Conservation (phyloP, 208 protist species). For the Dictyostelium gargantuum region DNA sequence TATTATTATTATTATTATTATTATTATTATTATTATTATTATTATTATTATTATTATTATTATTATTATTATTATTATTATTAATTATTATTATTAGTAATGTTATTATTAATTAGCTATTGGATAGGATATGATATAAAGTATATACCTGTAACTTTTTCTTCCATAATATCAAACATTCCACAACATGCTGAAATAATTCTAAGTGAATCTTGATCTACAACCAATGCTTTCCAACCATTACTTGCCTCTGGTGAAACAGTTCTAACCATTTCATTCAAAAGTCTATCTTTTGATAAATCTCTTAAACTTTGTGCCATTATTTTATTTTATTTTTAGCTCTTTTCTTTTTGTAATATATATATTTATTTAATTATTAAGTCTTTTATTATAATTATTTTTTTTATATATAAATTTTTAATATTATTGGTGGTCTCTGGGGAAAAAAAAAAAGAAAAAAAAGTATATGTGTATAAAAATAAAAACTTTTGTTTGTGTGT, state of each 20-base stretch:
- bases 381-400: too few relatives aligned
- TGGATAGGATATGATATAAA: background rate
- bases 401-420: too few relatives aligned
- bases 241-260: background rate
- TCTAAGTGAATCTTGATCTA: constrained; percentile 49
- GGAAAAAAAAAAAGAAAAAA: too few relatives aligned
- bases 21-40: background rate
- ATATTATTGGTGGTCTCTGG: too few relatives aligned
- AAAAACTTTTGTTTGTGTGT: too few relatives aligned
- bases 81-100: constrained; percentile 5
- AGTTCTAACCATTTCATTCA: constrained; percentile 45
- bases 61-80: background rate
- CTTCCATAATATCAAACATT: constrained; percentile 74
- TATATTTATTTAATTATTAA: too few relatives aligned
- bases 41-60: background rate
- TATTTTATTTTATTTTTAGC: background rate
- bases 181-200: constrained; percentile 64
- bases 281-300: constrained; percentile 14
- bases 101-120: background rate
- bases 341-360: too few relatives aligned
- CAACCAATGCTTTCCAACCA: constrained; percentile 60
- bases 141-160: constrained; percentile 69
- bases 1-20: too few relatives aligned
- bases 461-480: too few relatives aligned
- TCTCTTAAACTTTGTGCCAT: constrained; percentile 38